These are phyloP conservation scores for Haematococcus sp. DNA, from an alignment of 139 green algal species.

Conservation along the genomic window DNA sequence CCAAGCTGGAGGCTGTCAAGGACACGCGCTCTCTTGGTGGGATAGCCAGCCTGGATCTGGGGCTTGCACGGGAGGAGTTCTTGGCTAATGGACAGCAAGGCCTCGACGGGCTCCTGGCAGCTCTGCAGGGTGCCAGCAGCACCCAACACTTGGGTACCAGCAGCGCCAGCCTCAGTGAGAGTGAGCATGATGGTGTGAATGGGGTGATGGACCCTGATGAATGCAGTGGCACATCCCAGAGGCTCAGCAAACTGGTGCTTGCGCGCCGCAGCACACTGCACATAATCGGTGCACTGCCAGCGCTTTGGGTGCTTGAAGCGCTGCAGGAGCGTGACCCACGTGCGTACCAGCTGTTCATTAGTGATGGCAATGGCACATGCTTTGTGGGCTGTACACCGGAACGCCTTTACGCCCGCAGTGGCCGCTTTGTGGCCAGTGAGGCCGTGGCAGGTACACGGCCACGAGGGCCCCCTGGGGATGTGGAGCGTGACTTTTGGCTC, in stretches of 20 bases:
- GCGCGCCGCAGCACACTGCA: constrained; percentile 60
- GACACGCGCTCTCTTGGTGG: background rate
- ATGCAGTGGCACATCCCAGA: background rate
- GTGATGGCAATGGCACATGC: constrained; percentile 1
- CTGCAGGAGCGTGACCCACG: constrained; percentile 82
- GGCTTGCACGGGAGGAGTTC: constrained; percentile 68
- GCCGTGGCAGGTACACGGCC: constrained; percentile 89
- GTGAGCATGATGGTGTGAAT: background rate
- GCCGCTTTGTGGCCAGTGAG: constrained; percentile 73
- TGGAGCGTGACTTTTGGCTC: constrained; percentile 85
- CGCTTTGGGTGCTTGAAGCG: constrained; percentile 64
- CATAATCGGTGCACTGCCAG: constrained; percentile 42
- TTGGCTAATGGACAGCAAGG: constrained; percentile 66
- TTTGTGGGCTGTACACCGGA: constrained; percentile 94
- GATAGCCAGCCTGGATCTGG: constrained; percentile 30
- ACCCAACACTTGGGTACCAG: background rate
- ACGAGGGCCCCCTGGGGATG: constrained; percentile 58
- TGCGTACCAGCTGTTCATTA: constrained; percentile 81
- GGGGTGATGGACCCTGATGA: background rate
- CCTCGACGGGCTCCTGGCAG: constrained; percentile 65
- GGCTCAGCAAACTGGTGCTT: constrained; percentile 82
- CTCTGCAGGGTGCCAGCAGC: constrained; percentile 22
- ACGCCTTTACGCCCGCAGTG: constrained; percentile 82
- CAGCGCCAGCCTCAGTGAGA: background rate
- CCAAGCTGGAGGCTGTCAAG: constrained; percentile 13